Evolutionary conservation across 2,329 filamentous ascomycete genomes (phyloP).

Genomic region (Fusarium siculi): DNA sequence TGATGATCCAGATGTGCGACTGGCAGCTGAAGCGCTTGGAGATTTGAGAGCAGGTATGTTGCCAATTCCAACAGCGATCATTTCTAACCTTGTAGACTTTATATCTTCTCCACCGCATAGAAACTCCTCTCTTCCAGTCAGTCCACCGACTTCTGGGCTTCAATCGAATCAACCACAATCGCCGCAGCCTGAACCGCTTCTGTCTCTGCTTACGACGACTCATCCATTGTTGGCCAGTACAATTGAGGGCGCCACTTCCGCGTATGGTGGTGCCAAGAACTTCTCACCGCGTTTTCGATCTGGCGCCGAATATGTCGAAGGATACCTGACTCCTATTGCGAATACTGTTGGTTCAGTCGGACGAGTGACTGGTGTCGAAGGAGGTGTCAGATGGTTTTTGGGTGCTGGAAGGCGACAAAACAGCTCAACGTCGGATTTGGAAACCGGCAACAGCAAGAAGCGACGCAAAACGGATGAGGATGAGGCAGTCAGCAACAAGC

Average conservation of each 20-base stretch:
- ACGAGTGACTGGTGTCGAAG: conserved; percentile 87
- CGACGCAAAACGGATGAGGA: conserved; percentile 64
- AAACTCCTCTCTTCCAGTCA: conserved; percentile 55
- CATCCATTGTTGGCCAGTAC: conserved; percentile 88
- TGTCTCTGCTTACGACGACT: conserved; percentile 87
- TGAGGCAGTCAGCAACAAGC: conserved; percentile 45
- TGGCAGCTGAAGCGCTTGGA: conserved; percentile 80
- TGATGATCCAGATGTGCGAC: conserved; percentile 74
- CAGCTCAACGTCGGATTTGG: conserved; percentile 58
- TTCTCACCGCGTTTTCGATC: conserved; percentile 90
- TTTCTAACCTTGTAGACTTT: conserved; percentile 62
- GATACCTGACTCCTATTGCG: conserved; percentile 85
- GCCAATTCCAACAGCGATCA: not conserved
- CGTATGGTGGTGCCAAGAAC: conserved; percentile 88
- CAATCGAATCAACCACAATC: conserved; percentile 49
- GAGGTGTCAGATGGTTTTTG: conserved; percentile 86
- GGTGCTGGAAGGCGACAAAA: conserved; percentile 66
- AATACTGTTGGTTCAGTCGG: conserved; percentile 88
- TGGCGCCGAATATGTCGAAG: conserved; percentile 91
- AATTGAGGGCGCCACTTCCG: conserved; percentile 84
- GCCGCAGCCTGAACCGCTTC: conserved; percentile 77
- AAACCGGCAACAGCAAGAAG: conserved; percentile 62
- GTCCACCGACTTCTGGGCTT: conserved; percentile 48
- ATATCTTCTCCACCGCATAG: conserved; percentile 69
- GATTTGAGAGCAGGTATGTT: conserved; percentile 75